Evolutionary conservation across 192 early-diverging fungal genomes (phyloP), one percentile per base, ranked within the genome.

Genomic region (Entomortierella beljakovae): DNA sequence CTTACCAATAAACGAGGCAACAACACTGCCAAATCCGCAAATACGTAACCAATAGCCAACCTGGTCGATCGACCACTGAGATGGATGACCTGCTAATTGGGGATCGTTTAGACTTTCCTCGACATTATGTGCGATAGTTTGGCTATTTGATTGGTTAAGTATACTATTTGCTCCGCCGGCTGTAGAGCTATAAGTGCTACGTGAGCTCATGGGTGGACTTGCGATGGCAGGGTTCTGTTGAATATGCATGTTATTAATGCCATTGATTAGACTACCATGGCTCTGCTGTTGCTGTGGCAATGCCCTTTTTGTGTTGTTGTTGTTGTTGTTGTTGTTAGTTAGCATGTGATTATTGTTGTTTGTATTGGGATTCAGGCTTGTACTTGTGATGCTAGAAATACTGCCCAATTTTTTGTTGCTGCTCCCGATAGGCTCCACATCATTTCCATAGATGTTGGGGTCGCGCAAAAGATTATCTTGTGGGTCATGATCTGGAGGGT

Each of bases 21-120:
- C 64, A 5, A 86, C 82, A 16, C 67, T 67, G 4, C 58, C 84
- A 46, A 90, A 84, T 5, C 91, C 90, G 10, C 81, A 82, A 31
- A 58, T 61, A 3, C 69, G 80, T 16, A 92, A 65, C 91, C 91
- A 92, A 23, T 71, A 68, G 6, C 82, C 86, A 26, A 92, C 91
- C 48, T 91, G 81, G 3, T 85, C 61, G 3, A 87, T 83, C 20
- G 85, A 65, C 91, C 91, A 92, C 1, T 46, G 23, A 23, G 77
- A 62, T 1, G 89, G 88, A 33, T 80, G 83, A 10, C 61, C 53
- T 15, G 77, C 61, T 46, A 81, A 40, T 32, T 80, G 67, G 1
- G 75, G 75, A 29, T 79, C 75, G 25, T 52, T 65, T 38, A 79
- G 13, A 49, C 75, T 79, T 26, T 79, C 75, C 9, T 79, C 67